Evolutionary conservation across 768 basidiomycete genomes (phyloP).

Genomic region (Rhizopogon rudus): DNA sequence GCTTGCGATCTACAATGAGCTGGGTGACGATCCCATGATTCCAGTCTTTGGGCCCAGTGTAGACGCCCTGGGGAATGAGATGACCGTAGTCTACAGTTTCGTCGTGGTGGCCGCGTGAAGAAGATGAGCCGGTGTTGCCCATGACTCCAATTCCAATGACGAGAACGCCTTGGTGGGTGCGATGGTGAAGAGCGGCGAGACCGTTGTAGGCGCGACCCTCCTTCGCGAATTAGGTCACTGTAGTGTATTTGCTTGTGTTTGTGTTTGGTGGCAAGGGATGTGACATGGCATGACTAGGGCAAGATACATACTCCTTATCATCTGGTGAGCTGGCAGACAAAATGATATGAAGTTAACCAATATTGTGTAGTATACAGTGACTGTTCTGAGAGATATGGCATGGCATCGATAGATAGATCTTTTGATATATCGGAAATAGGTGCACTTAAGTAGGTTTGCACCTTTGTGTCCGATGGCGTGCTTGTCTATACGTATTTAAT

Average conservation of each 20-base stretch:
- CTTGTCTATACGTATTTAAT: background rate
- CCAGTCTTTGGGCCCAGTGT: slow-evolving; percentile 84
- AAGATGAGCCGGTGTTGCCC: slow-evolving; percentile 81
- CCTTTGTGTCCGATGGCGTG: background rate
- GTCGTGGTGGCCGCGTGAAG: slow-evolving; percentile 69
- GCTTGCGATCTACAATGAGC: slow-evolving; percentile 80
- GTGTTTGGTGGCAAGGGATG: slow-evolving; percentile 2
- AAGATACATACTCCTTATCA: too few species aligned
- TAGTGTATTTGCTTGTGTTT: slow-evolving; percentile 7
- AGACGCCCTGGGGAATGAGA: slow-evolving; percentile 80
- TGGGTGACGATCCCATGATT: slow-evolving; percentile 83
- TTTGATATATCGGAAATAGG: too few species aligned
- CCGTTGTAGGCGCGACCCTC: slow-evolving; percentile 1
- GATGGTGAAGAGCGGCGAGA: background rate
- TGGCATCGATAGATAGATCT: too few species aligned
- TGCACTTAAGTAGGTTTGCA: background rate
- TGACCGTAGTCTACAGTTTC: slow-evolving; percentile 81
- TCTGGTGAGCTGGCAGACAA: too few species aligned
- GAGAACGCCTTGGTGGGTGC: background rate
- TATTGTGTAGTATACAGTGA: too few species aligned
- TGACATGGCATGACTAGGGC: too few species aligned
- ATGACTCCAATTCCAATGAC: slow-evolving; percentile 32
- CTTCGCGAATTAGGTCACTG: slow-evolving; percentile 8
- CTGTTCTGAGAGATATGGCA: too few species aligned
- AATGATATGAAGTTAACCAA: too few species aligned